Conservation (phyloP, 768 basidiomycete genomes). For the Lactarius trivialis region DNA sequence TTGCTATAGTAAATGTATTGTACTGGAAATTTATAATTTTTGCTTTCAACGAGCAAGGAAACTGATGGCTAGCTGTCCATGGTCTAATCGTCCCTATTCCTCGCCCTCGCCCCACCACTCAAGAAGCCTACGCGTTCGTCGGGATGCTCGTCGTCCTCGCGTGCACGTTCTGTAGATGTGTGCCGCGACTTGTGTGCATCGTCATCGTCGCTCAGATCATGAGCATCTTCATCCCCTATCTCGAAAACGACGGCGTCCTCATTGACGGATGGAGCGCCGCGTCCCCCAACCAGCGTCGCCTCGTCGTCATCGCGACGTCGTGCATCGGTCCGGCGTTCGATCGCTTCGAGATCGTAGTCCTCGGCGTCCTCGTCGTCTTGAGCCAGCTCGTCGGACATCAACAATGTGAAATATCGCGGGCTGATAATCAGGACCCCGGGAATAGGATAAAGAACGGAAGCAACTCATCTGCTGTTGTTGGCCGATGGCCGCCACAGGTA, state of each 20-base stretch:
- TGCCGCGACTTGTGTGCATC: constrained; percentile 37
- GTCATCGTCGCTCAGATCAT: constrained; percentile 53
- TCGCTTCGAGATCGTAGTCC: constrained; percentile 79
- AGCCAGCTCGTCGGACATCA: constrained; percentile 95
- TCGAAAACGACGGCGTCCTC: constrained; percentile 82
- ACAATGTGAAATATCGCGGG: constrained; percentile 53
- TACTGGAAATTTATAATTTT: constrained; percentile 24
- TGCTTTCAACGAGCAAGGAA: background rate
- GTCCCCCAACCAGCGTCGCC: constrained; percentile 63
- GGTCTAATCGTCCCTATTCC: constrained; percentile 16
- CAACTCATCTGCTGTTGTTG: constrained; percentile 77
- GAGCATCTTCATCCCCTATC: constrained; percentile 77
- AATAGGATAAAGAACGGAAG: background rate
- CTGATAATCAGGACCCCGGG: constrained; percentile 22
- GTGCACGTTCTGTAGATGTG: constrained; percentile 45
- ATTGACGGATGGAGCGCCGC: constrained; percentile 42
- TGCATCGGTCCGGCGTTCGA: constrained; percentile 48
- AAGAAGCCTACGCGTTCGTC: constrained; percentile 68
- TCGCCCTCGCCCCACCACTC: constrained; percentile 25
- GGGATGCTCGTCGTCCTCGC: constrained; percentile 40
- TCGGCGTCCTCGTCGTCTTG: constrained; percentile 93
- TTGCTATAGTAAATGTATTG: constrained; percentile 31
- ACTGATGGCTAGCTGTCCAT: background rate
- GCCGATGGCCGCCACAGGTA: constrained; percentile 93
- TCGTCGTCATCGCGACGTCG: constrained; percentile 53